Evolutionary conservation across 768 basidiomycete species (phyloP).

Genomic region (Pleurotus tuber-regium): DNA sequence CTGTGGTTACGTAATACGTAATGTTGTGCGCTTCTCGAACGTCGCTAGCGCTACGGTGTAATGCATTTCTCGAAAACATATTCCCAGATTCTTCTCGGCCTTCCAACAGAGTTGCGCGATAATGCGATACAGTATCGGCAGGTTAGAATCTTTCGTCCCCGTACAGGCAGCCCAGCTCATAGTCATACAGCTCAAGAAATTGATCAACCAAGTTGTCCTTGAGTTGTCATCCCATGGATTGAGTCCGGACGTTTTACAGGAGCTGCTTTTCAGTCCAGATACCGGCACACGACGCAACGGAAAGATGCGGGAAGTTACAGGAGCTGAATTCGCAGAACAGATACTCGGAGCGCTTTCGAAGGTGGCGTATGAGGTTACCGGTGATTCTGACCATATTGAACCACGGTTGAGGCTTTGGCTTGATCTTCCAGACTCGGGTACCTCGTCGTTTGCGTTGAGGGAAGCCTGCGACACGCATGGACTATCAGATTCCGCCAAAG

Average conservation of each 20-base stretch:
- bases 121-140: conserved; percentile 85
- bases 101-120: conserved; percentile 75
- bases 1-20: too few species aligned
- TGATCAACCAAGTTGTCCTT: conserved; percentile 78
- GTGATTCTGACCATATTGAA: conserved; percentile 44
- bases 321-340: conserved; percentile 6
- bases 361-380: conserved; percentile 58
- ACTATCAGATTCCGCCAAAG: too few species aligned
- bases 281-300: neutral
- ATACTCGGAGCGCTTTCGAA: conserved; percentile 17
- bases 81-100: conserved; percentile 52
- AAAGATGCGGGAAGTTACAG: neutral
- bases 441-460: conserved; percentile 14
- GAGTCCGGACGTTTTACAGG: conserved; percentile 45
- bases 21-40: too few species aligned
- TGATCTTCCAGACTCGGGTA: conserved; percentile 21
- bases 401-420: conserved; percentile 58
- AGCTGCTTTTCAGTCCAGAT: conserved; percentile 26
- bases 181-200: conserved; percentile 78
- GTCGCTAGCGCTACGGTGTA: too few species aligned
- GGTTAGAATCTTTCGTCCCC: conserved; percentile 31
- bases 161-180: neutral
- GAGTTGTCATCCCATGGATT: conserved; percentile 77
- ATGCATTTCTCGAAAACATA: conserved; percentile 82
- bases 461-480: too few species aligned